These are phyloP conservation scores for Sodiomyces alkalinus DNA, from an alignment of 2,329 filamentous ascomycete species.

Conservation along the genomic window DNA sequence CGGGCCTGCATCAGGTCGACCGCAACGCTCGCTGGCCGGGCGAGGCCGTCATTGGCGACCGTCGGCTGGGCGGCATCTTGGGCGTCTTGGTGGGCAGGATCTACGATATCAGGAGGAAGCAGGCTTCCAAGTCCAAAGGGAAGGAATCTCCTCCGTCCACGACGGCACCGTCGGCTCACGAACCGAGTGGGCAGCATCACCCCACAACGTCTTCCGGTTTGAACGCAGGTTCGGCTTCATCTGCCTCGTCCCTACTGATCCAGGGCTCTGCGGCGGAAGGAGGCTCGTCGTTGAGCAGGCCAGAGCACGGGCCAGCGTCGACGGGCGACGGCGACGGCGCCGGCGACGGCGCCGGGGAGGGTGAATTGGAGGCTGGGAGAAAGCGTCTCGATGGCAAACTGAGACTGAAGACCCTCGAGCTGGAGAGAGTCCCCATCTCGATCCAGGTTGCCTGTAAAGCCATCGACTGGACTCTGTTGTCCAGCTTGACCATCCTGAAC, in stretches of 20 bases:
- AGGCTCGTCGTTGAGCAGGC: too few relatives aligned
- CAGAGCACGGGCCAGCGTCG: too few relatives aligned
- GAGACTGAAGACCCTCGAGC: slow-evolving; percentile 54
- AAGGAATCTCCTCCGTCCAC: neutral
- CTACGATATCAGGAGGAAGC: slow-evolving; percentile 35
- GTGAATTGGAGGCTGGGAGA: too few relatives aligned
- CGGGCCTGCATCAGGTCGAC: slow-evolving; percentile 47
- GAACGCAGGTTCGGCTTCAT: too few relatives aligned
- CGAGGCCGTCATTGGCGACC: slow-evolving; percentile 42
- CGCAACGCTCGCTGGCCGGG: slow-evolving; percentile 40
- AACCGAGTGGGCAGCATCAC: neutral
- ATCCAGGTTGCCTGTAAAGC: slow-evolving; percentile 53
- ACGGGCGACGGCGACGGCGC: too few relatives aligned
- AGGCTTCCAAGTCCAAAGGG: slow-evolving; percentile 5
- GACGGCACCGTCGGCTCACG: neutral
- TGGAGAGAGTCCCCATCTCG: slow-evolving; percentile 62
- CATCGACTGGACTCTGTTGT: slow-evolving; percentile 61
- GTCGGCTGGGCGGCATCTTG: slow-evolving; percentile 51
- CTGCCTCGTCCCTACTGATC: too few relatives aligned
- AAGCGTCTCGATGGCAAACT: slow-evolving; percentile 40
- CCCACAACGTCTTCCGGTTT: neutral
- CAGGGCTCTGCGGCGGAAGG: too few relatives aligned
- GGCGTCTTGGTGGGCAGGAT: slow-evolving; percentile 54
- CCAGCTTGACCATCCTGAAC: slow-evolving; percentile 56
- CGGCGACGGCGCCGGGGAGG: too few relatives aligned